Base-by-base conservation (phyloP, 176 grass and related monocot species). In the Musa troglodytarum region DNA sequence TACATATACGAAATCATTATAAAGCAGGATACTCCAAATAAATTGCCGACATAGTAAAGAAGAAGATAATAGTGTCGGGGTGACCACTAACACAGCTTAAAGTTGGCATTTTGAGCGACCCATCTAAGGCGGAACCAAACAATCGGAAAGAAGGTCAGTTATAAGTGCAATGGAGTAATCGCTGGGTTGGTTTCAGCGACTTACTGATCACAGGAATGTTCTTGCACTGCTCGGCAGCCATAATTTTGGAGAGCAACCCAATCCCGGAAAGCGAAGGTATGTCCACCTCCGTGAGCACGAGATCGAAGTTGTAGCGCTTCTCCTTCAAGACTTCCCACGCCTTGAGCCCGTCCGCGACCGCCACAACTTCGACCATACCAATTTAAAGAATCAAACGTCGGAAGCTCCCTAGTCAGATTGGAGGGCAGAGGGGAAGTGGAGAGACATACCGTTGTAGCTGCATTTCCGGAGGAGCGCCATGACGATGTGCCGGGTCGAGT, bases 181-280 rank as follows among this genome's bases (percentile, higher is more conserved):
- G 34, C 3, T n/a, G 5, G 25, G 2, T 28, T 26, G 14, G 34
- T 43, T 51, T 29, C 11, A 19, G 13, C 0, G 22, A 67, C 88
- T 93, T 87, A 99, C 95, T 99, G 67, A 99, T 84, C 65, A 99
- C 90, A 19, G 95, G 88, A 71, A 92, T 84, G 77, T 94, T 99
- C 72, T 87, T 99, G 91, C 84, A 99, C 87, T 99, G 86, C 34
- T 87, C 81, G 1, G 85, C 59, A 7, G 86, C 83, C 58, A 89
- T 78, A 76, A 99, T 82, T 76, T 87, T 86, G 13, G 91, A 80
- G 61, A 99, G 88, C 23, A 99, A 85, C 84, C 84, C 82, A 73
- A 99, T 99, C 25, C 95, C 88, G 29, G 90, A 94, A 65, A 94
- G 88, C 52, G 85, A 84, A n/a, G 95, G 95, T 91, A 99, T 94